phyloP scores from a whole-genome alignment of 23 red algal genomes.

The Gracilaria domingensis region DNA sequence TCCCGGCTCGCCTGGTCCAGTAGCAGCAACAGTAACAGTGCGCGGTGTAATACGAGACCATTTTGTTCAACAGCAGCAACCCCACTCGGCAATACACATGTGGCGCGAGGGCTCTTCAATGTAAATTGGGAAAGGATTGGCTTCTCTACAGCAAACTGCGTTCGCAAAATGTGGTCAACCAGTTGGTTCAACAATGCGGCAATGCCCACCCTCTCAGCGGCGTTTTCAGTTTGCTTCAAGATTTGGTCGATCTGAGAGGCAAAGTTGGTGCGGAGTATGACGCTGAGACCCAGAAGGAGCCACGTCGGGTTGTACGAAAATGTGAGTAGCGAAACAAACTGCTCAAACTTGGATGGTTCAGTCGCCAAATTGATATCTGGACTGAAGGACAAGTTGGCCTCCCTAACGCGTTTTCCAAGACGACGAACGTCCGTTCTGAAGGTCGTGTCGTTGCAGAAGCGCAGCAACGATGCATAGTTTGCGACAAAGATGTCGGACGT shows the following conservation, averaged over 20 bases:
- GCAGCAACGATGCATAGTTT: background rate
- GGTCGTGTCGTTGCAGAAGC: slow-evolving; percentile 14
- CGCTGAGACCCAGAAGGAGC: slow-evolving; percentile 39
- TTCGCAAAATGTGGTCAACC: slow-evolving; percentile 37
- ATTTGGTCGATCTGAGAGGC: slow-evolving; percentile 26
- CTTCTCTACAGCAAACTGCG: slow-evolving; percentile 3
- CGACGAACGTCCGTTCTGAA: slow-evolving; percentile 1
- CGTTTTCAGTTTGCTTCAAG: background rate
- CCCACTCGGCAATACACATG: background rate
- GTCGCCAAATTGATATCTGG: slow-evolving; percentile 20
- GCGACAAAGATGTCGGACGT: background rate
- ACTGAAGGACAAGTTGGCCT: slow-evolving; percentile 20
- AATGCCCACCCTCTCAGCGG: background rate
- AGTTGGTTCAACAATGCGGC: slow-evolving; percentile 9
- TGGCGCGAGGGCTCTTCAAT: background rate
- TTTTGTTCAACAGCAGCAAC: slow-evolving; percentile 1
- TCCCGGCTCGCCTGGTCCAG: slow-evolving; percentile 27
- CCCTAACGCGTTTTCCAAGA: slow-evolving; percentile 9
- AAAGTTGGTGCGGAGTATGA: slow-evolving; percentile 46
- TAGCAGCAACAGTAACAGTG: slow-evolving; percentile 30
- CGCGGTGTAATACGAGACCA: slow-evolving; percentile 24
- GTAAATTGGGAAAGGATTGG: background rate
- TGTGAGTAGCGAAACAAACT: slow-evolving; percentile 26
- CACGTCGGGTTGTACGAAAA: slow-evolving; percentile 50
- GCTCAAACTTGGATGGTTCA: background rate